phyloP scores from a whole-genome alignment of 768 basidiomycete species.

The Suillus occidentalis region DNA sequence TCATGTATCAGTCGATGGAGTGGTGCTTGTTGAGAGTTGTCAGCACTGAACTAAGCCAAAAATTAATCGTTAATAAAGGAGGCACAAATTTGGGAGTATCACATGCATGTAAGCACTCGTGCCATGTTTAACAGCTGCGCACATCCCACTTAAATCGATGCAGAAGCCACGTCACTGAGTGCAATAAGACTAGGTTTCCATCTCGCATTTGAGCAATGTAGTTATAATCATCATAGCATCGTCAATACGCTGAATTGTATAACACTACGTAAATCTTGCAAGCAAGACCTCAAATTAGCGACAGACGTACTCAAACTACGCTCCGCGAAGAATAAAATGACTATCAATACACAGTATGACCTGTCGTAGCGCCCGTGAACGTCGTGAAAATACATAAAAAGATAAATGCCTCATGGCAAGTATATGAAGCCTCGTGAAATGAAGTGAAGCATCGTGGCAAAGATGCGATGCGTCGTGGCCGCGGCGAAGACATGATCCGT shows the following conservation, averaged over 20 bases:
- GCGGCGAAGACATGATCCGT: not conserved
- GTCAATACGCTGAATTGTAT: not conserved
- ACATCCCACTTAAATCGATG: not conserved
- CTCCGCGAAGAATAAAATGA: conserved; percentile 5
- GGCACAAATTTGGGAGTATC: too few relatives aligned
- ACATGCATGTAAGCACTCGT: too few relatives aligned
- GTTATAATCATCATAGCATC: not conserved
- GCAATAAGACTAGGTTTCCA: not conserved
- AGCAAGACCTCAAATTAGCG: conserved; percentile 5
- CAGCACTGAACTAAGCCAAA: too few relatives aligned
- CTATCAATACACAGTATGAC: conserved; percentile 34
- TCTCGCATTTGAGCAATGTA: not conserved
- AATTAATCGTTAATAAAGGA: too few relatives aligned
- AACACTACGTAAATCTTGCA: conserved; percentile 3
- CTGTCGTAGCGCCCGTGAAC: conserved; percentile 7
- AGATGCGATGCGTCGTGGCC: not conserved
- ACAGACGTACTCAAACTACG: not conserved
- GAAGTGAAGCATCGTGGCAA: not conserved
- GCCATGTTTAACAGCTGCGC: too few relatives aligned
- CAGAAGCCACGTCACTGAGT: not conserved
- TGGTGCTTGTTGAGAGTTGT: too few relatives aligned
- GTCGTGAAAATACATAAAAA: conserved; percentile 6
- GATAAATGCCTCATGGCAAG: conserved; percentile 3
- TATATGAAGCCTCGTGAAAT: not conserved
- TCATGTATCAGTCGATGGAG: too few relatives aligned